A percentile compares a stretch with the other conserved stretches of the same genome.
Evolutionary conservation across 371 early-diverging fungal species (phyloP).

Genomic region (Apophysomyces sp.): DNA sequence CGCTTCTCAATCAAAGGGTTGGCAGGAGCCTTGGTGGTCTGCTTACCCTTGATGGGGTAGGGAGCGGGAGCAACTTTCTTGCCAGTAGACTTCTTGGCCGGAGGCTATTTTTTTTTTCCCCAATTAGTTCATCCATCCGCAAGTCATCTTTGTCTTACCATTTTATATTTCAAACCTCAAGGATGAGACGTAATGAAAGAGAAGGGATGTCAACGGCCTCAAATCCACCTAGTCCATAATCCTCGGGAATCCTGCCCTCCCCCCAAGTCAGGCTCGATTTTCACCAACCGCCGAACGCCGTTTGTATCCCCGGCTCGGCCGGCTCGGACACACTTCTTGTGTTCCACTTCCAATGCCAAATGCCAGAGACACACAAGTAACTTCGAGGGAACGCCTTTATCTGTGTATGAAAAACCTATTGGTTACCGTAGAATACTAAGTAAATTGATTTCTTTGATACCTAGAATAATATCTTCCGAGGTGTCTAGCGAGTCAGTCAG

Average conservation of each 20-base stretch:
- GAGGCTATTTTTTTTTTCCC: slow-evolving; percentile 13
- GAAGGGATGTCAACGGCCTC: not conserved
- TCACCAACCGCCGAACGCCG: not conserved
- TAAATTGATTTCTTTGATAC: too few relatives aligned
- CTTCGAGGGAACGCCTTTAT: too few relatives aligned
- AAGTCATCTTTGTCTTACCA: not conserved
- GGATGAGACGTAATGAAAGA: slow-evolving; percentile 1
- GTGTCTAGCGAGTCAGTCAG: too few relatives aligned
- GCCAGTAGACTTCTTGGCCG: slow-evolving; percentile 59
- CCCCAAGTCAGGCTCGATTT: not conserved
- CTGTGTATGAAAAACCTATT: too few relatives aligned
- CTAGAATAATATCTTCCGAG: too few relatives aligned
- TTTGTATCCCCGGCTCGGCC: slow-evolving; percentile 14
- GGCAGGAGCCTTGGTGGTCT: slow-evolving; percentile 66
- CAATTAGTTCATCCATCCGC: not conserved
- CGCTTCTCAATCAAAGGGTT: slow-evolving; percentile 95
- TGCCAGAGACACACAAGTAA: too few relatives aligned
- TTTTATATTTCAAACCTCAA: slow-evolving; percentile 2
- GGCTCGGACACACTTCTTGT: too few relatives aligned
- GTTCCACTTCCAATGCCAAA: too few relatives aligned
- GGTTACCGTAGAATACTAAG: too few relatives aligned
- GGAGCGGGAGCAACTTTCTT: slow-evolving; percentile 96
- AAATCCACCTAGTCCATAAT: not conserved
- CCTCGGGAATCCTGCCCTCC: not conserved
- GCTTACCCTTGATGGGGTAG: slow-evolving; percentile 72